Conservation (phyloP, 768 basidiomycete species). For the Ramaria rubella region DNA sequence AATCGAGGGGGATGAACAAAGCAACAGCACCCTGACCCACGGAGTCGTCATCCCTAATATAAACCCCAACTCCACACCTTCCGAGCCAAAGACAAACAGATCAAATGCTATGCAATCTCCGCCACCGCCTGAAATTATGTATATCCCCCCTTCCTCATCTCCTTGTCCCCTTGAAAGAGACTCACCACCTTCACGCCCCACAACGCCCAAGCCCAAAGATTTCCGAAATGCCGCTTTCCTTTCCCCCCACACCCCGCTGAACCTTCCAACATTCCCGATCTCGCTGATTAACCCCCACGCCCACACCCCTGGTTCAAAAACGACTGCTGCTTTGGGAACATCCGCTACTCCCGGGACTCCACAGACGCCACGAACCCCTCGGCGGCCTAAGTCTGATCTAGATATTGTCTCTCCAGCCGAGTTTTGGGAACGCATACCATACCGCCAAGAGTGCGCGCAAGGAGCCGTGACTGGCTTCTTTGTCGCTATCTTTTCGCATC, state of each 20-base stretch:
- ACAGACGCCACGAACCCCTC: slow-evolving; percentile 3
- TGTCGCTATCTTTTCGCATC: slow-evolving; percentile 38
- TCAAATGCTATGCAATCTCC: neutral
- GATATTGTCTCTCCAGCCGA: slow-evolving; percentile 60
- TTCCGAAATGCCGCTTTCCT: neutral
- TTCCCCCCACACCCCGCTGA: slow-evolving; percentile 2
- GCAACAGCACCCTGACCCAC: neutral
- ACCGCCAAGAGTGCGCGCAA: slow-evolving; percentile 87
- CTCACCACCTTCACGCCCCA: neutral
- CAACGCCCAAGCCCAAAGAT: neutral
- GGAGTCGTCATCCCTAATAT: neutral
- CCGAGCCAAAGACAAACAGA: too few species aligned
- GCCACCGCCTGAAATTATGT: neutral
- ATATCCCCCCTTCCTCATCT: slow-evolving; percentile 3
- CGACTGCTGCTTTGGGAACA: neutral
- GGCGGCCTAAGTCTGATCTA: slow-evolving; percentile 34
- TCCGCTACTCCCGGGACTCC: neutral
- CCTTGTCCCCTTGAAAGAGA: neutral
- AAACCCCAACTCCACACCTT: too few species aligned
- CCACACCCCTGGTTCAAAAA: slow-evolving; percentile 1
- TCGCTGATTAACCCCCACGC: slow-evolving; percentile 2
- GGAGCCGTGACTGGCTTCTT: slow-evolving; percentile 95
- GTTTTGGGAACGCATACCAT: slow-evolving; percentile 98
- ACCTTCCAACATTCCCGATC: slow-evolving; percentile 5
- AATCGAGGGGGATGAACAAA: slow-evolving; percentile 1